Conservation (phyloP, 148 eudicot genomes). For the Chenopodium formosanum region DNA sequence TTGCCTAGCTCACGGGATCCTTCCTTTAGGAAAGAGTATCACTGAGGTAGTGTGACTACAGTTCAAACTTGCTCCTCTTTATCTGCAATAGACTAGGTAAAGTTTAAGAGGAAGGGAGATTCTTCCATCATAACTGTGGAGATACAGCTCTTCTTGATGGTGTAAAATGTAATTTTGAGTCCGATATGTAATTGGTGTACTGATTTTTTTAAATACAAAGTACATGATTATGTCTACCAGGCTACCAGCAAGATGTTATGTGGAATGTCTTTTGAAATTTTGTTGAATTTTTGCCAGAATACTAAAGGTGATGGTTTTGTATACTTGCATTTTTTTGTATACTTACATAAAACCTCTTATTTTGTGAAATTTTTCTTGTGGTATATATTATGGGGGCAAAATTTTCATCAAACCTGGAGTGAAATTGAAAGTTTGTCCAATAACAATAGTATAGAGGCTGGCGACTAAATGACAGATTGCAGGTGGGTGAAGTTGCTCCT, state of each 20-base stretch:
- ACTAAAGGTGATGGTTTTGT: not conserved
- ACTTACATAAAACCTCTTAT: not conserved
- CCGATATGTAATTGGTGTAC: not conserved
- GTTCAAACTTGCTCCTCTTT: not conserved
- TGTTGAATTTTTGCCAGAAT: not conserved
- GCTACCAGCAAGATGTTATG: not conserved
- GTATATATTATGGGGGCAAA: not conserved
- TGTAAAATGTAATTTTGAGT: slow-evolving; percentile 7
- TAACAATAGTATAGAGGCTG: not conserved
- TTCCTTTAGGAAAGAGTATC: not conserved
- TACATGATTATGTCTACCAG: not conserved
- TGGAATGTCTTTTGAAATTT: not conserved
- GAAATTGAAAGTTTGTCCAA: not conserved
- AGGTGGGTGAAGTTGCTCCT: not conserved
- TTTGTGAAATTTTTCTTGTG: not conserved
- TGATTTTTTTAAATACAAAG: not conserved
- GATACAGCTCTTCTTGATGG: slow-evolving; percentile 8
- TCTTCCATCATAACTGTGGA: not conserved
- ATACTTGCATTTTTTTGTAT: not conserved
- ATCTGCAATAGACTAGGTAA: not conserved
- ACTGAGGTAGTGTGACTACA: not conserved
- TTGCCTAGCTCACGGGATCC: not conserved
- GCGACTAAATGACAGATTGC: not conserved
- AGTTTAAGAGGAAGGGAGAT: slow-evolving; percentile 7
- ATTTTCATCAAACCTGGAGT: not conserved